Base-by-base conservation (phyloP, 345 rosid species). In the Luvunga scandens region DNA sequence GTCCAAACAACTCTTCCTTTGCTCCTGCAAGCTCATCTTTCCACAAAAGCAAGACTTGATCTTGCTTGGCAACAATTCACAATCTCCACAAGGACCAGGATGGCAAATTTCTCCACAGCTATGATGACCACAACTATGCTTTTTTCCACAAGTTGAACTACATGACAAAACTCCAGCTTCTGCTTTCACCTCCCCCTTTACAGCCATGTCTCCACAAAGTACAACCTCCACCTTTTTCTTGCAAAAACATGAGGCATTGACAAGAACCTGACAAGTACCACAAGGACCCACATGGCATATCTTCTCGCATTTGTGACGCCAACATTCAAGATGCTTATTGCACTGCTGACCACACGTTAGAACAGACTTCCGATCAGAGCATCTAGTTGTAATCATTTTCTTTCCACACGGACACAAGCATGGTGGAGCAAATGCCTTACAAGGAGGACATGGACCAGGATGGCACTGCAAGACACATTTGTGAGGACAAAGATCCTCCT, bases 391-490 rank as follows among this genome's bases (percentile, higher is more conserved):
- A 78, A 90, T 82, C 65, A 80, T 81, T 82, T 94, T 89, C 85
- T 92, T 96, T 77, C 97, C 97, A 80, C 98, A 96, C 79, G 97
- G 98, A 64, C 98, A 96, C 69, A 75, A 60, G 25, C 86, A 79
- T 6, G 97, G 93, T 9, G 94, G 98, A 75, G 99, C 97, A 88
- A 96, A 96, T 21, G 93, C 92, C 86, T 91, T 96, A 77, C 97
- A 96, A 68, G 99, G 97, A 84, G 99, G 98, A 83, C 98, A 96
- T 18, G 99, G 98, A 65, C 99, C 99, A 28, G 97, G 99, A 73
- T 96, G 99, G 78, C 98, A 96, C 82, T 92, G 99, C 93, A 96
- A 83, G 48, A 96, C 98, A 85, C 99, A 96, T 77, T 83, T 71
- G 83, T 94, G 99, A 78, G 97, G 98, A 69, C 99, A 96, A 72